A percentile compares a stretch with the other conserved stretches of the same genome.
Evolutionary conservation across 1,284 basidiomycete genomes (phyloP).

Genomic region (Phellinidium pouzarii): DNA sequence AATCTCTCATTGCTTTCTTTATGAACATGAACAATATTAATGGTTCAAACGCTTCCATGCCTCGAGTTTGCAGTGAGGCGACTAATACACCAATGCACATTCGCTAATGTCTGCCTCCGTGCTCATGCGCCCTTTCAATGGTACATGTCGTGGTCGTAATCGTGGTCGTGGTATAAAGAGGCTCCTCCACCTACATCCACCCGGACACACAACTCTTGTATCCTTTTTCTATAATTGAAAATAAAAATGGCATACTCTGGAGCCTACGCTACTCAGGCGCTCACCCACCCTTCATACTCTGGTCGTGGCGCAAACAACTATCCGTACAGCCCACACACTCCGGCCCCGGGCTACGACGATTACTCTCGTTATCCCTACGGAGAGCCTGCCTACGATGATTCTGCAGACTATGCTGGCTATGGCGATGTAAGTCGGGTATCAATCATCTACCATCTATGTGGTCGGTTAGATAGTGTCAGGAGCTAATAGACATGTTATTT

Average conservation of each 20-base stretch:
- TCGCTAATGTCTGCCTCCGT: constrained; percentile 3
- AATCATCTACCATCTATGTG: not conserved
- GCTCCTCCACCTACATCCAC: not conserved
- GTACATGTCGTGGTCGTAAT: constrained; percentile 1
- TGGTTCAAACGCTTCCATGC: constrained; percentile 1
- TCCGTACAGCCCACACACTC: constrained; percentile 14
- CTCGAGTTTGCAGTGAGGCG: constrained; percentile 10
- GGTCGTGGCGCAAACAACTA: constrained; percentile 5
- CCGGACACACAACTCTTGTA: not conserved
- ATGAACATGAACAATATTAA: too few relatives aligned
- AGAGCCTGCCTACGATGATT: constrained; percentile 17
- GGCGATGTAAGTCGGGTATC: constrained; percentile 11
- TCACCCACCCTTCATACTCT: constrained; percentile 14
- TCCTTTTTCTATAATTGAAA: not conserved
- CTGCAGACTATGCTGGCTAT: constrained; percentile 8
- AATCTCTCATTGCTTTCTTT: not conserved
- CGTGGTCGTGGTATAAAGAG: constrained; percentile 5
- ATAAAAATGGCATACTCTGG: constrained; percentile 14
- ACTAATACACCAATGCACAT: constrained; percentile 8
- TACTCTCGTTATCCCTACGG: constrained; percentile 17
- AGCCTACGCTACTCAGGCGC: constrained; percentile 10
- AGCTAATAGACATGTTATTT: not conserved
- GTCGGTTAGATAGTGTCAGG: not conserved
- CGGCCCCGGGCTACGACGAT: constrained; percentile 14
- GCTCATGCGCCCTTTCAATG: not conserved